Percentiles rank a stretch among this genome's conserved stretches.
These are phyloP conservation scores for Pichia membranifaciens DNA, from an alignment of 805 yeast genomes.

Conservation along the genomic window DNA sequence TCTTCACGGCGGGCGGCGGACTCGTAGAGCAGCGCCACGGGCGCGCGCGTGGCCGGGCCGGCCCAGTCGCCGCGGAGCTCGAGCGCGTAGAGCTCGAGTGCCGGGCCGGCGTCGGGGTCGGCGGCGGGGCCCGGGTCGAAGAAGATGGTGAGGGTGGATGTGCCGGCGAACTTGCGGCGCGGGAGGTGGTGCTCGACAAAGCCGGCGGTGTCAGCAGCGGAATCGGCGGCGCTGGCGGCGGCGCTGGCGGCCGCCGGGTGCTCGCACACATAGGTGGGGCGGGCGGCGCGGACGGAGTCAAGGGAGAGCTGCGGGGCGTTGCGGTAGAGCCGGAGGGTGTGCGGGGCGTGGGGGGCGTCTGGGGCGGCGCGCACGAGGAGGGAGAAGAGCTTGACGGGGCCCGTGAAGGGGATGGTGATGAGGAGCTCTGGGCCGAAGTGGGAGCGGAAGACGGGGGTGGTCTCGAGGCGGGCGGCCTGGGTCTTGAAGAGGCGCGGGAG, in stretches of 20 bases:
- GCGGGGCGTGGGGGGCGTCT: conserved; percentile 59
- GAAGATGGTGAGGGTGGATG: conserved; percentile 61
- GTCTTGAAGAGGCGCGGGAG: conserved; percentile 47
- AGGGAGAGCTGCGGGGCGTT: conserved; percentile 70
- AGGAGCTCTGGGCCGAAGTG: conserved; percentile 83
- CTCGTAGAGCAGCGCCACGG: conserved; percentile 75
- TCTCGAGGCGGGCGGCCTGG: conserved; percentile 40
- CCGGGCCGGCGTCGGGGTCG: background rate
- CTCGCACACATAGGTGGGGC: background rate
- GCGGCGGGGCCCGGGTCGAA: conserved; percentile 51
- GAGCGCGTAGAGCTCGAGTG: conserved; percentile 40
- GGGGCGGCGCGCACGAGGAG: conserved; percentile 46
- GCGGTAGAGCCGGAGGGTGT: conserved; percentile 62
- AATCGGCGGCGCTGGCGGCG: conserved; percentile 29
- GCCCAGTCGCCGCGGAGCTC: conserved; percentile 75
- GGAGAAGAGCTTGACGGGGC: conserved; percentile 57
- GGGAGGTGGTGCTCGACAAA: conserved; percentile 83
- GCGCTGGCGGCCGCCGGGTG: conserved; percentile 22
- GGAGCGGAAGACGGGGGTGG: conserved; percentile 38
- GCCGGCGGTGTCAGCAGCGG: background rate
- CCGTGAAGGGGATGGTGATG: conserved; percentile 73
- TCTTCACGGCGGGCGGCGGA: conserved; percentile 91
- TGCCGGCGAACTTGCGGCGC: conserved; percentile 65
- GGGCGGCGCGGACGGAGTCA: conserved; percentile 41
- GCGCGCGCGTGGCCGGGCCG: conserved; percentile 29